Evolutionary conservation across 331 rosid genomes (phyloP), one percentile per base, ranked within the genome.

Genomic region (Dryas integrifolia): DNA sequence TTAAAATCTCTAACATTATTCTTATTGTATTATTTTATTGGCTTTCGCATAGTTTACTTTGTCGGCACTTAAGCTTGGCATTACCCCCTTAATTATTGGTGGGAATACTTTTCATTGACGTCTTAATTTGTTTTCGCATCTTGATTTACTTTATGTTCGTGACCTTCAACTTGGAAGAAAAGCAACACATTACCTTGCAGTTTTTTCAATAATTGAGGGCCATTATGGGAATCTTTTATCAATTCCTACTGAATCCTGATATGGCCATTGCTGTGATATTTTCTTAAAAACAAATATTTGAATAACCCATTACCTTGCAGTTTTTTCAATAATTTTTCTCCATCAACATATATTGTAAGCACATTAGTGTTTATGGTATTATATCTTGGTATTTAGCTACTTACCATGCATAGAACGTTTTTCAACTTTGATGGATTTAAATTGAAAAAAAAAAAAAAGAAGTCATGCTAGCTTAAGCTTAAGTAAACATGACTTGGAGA

Each of bases 71-170:
- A 21, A 45, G 18, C n/a, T 78, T 60, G 56, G 51, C 74, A 5
- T 35, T 64, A 6, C 21, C 14, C 5, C 5, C 61, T 67, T 80
- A 46, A 74, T 63, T 74, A 13, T 39, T 46, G 16, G 58, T 6
- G 74, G 39, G 18, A 58, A 15, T 9, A 16, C 58, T 46, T 58
- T 78, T 65, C 16, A 5, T 15, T 2, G 2, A 67, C 8, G 58
- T 4, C 0, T 1, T 1, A 7, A 3, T 67, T 30, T 10, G 71
- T 7, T 26, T 14, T 47, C 44, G 21, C 16, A 14, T 66, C 45
- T 38, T 2, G 0, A 38, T 38, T 30, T 38, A 60, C 47, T 18
- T 38, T 38, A 30, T 8, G 58, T 4, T 67, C 15, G 58, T 30
- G 46, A 50, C 72, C 58, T 35, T 6, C 26, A 30, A 30, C 35